Evolutionary conservation across 176 grass and related monocot species (phyloP).

Genomic region (Oryza brachyantha): DNA sequence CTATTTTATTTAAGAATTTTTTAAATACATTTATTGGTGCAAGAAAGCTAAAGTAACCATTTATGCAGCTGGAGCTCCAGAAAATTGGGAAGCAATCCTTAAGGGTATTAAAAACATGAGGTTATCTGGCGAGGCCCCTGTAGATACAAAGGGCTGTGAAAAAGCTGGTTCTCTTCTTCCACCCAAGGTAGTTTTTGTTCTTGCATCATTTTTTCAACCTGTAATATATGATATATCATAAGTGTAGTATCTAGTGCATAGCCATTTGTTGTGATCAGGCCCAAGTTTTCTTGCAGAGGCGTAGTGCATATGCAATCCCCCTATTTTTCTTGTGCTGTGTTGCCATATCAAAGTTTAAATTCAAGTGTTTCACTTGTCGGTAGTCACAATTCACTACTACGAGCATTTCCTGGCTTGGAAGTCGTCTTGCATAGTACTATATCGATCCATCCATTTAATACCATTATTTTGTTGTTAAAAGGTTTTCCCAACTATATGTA

Average conservation of each 20-base stretch:
- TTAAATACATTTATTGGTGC: background rate
- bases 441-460: background rate
- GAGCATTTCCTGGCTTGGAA: background rate
- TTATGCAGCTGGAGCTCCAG: constrained; percentile 49
- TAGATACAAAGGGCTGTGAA: constrained; percentile 92
- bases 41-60: constrained; percentile 17
- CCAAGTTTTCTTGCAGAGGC: background rate
- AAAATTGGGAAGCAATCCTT: constrained; percentile 79
- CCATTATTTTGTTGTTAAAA: constrained; percentile 8
- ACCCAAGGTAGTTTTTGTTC: constrained; percentile 58
- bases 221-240: background rate
- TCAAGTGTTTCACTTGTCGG: background rate
- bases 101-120: constrained; percentile 89
- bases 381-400: background rate
- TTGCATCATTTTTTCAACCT: background rate
- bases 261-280: constrained; percentile 1
- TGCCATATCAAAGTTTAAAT: constrained; percentile 12
- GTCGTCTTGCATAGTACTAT: background rate
- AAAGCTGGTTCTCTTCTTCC: constrained; percentile 82
- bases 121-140: constrained; percentile 69
- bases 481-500: constrained; percentile 1
- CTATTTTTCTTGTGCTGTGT: constrained; percentile 11
- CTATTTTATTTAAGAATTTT: background rate
- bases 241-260: background rate
- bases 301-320: background rate